A percentile compares a stretch with the other conserved stretches of the same genome.
phyloP scores from a whole-genome alignment of 495 filamentous ascomycete genomes.

The Acidomyces sp. region DNA sequence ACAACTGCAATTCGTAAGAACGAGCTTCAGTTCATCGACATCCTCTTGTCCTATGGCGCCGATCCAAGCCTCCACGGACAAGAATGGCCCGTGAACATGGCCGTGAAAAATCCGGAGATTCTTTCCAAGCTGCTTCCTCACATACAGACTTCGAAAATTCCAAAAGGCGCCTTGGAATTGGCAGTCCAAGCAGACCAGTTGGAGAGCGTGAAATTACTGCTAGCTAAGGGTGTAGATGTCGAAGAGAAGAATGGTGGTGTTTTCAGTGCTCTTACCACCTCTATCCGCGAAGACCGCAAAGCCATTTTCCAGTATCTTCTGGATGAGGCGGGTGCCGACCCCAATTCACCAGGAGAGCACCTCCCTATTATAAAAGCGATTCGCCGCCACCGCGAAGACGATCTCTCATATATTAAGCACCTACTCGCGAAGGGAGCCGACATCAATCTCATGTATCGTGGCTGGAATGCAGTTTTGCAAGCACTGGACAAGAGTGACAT shows the following conservation, averaged over 20 bases:
- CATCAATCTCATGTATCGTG: constrained; percentile 41
- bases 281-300: constrained; percentile 38
- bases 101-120: constrained; percentile 34
- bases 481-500: constrained; percentile 25
- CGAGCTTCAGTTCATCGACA: constrained; percentile 34
- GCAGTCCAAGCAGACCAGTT: constrained; percentile 38
- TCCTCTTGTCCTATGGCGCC: constrained; percentile 38
- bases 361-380: constrained; percentile 43
- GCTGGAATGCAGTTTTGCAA: constrained; percentile 36
- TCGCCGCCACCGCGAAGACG: constrained; percentile 34
- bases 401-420: constrained; percentile 37
- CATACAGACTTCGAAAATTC: constrained; percentile 33
- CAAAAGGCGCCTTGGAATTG: constrained; percentile 43
- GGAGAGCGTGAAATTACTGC: constrained; percentile 32
- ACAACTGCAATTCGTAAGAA: constrained; percentile 41
- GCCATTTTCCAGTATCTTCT: constrained; percentile 39
- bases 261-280: constrained; percentile 42
- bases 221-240: constrained; percentile 37
- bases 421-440: constrained; percentile 40
- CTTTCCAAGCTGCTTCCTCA: constrained; percentile 35
- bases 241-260: constrained; percentile 46
- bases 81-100: constrained; percentile 45
- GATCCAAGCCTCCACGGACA: constrained; percentile 39
- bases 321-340: constrained; percentile 38
- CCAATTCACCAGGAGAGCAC: constrained; percentile 42